Base-by-base conservation (phyloP, 345 rosid genomes). In the Gossypium bickii region DNA sequence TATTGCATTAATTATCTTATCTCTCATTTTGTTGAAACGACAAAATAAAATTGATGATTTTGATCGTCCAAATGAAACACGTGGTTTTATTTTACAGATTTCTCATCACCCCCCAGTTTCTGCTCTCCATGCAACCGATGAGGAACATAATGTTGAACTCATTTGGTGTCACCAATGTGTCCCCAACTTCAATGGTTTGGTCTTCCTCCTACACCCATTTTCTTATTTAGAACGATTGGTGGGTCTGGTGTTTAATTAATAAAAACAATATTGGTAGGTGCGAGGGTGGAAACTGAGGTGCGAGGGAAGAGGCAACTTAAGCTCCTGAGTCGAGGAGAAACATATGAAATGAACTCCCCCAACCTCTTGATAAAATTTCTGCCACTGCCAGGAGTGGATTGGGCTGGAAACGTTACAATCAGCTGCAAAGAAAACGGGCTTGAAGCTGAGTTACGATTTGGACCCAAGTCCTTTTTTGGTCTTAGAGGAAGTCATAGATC, bases 71-170 rank as follows among this genome's bases (percentile, higher is more conserved):
- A 44, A 44, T 44, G 11, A 44, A 44, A 44, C 34, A 29, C 34
- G 4, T 3, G 5, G 3, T 29, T 29, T 34, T 29, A 5, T 34
- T 5, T 34, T 80, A 38, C 79, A 93, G 97, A 87, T 94, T 70
- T 92, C 93, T n/a, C 97, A 94, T 76, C 97, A 94, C 47, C 98
- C 97, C 15, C 94, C 97, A 2, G 90, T 92, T 15, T 70, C 90
- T 68, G 97, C 93, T 13, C 94, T 92, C 56, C 95, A 91, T 73
- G 97, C 93, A 75, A 89, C 95, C 0, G 93, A 94, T 49, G 89
- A 88, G 53, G 71, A 80, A 52, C 85, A 86, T 61, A 83, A 86
- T 59, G 53, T 91, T 29, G 90, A 92, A 84, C 78, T 94, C 41
- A 65, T 82, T 67, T 88, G 95, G 83, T 90, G 91, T 74, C 93